Evolutionary conservation across 1,284 basidiomycete genomes (phyloP), one percentile per base, ranked within the genome.

Genomic region (Cryptococcus wingfieldii): DNA sequence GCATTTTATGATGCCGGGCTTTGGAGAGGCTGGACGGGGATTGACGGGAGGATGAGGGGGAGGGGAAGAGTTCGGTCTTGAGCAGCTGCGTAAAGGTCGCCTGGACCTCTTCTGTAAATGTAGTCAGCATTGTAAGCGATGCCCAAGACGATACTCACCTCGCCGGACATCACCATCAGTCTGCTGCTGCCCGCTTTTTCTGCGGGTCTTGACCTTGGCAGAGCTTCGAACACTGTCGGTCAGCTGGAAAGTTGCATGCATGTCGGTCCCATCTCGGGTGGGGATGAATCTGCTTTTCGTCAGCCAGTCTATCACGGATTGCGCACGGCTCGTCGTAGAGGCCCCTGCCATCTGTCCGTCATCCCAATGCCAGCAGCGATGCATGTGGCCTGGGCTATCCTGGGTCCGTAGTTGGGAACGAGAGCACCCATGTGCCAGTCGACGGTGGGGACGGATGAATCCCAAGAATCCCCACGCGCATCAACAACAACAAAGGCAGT

Each of bases 81-180:
- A 83, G 76, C 2, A 82, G 65, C 19, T 78, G 74, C 18, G 78
- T 77, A 66, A 82, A 83, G 0, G 80, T 80, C 52, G 77, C 72
- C 61, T 81, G 79, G 9, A 80, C 78, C 66, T 81, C 79, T 52
- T 81, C 80, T 80, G 66, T n/a, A 2, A 8, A 16, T 13, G 19
- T 37, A 2, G 47, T 57, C 44, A 56, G 56, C 38, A 37, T 47
- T 50, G 48, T 42, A 23, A 23, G 47, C 44, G 5, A 38, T 12
- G 9, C 39, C 16, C 12, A 12, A 19, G 37, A 23, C 18, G 18
- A 25, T 7, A 69, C 73, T 50, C 56, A 78, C 77, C 79, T 62
- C 75, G 67, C 51, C 77, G 68, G 19, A 70, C 72, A 47, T 79
- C 79, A n/a, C 67, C 67, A 51, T 79, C 78, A 0, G 68, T 67